Base-by-base conservation (phyloP, 257 asterid genomes). In the Eucommia ulmoides region DNA sequence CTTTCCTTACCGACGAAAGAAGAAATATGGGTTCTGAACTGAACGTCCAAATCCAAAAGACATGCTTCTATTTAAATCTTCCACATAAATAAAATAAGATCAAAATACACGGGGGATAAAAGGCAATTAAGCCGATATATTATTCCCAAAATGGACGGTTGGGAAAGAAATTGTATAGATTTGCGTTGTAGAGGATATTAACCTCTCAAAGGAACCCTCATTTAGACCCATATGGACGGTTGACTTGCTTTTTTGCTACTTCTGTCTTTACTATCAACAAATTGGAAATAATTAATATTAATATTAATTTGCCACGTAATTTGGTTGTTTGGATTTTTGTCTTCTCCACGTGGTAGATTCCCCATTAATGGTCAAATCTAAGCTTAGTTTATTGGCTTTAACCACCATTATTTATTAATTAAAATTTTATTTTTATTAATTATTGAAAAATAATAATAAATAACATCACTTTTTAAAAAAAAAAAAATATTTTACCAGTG, bases 191-290 rank as follows among this genome's bases (percentile, higher is more conserved):
- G 38, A 29, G 38, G 12, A 29, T 5, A 12, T 12, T 29, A 5
- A 29, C 12, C 12, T 29, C 38, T 12, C 7, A 54, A 48, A 65
- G 65, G 55, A 24, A 49, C 24, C 56, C 68, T 25, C 52, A 45
- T 62, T 26, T 56, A 58, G 58, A 62, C 45, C 50, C 63, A 49
- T 50, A 35, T 51, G 44, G 35, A 64, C 54, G 24, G 24, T 74
- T 76, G 93, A 82, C 83, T 72, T 55, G 25, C 51, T 41, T 57
- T 57, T 50, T 41, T 16, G 67, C 19, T 42, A 23, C 46, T 56
- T 58, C 64, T 67, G 51, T 45, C 47, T 62, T 2, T 2, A 2
- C 15, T 16, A 16, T 15, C 19, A 2, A 42, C n/a, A 42, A 3
- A 10, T 38, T 8, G 3, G 45, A 38, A 10, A 12, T 5, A 12